A percentile compares a stretch with the other conserved stretches of the same genome.
These are phyloP conservation scores for Hysterium pulicare DNA, from an alignment of 2,329 filamentous ascomycete species.

Conservation along the genomic window DNA sequence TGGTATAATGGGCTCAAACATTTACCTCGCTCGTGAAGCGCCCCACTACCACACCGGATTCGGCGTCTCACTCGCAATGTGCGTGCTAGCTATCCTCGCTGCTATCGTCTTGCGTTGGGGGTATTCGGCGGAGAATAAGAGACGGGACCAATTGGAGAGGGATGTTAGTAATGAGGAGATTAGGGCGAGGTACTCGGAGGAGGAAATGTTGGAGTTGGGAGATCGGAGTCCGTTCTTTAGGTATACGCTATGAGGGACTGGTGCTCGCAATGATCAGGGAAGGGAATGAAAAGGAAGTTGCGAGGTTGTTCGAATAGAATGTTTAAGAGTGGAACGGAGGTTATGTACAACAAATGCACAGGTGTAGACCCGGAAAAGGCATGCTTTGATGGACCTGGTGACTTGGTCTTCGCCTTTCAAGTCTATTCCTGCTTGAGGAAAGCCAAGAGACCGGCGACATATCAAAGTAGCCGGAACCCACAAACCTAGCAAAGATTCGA, in stretches of 20 bases:
- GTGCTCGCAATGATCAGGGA: too few species aligned
- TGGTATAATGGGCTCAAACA: conserved; percentile 47
- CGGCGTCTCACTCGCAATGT: conserved; percentile 28
- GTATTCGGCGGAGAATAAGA: conserved; percentile 36
- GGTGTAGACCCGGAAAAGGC: too few species aligned
- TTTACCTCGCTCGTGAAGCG: not conserved
- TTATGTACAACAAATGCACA: too few species aligned
- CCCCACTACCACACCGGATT: not conserved
- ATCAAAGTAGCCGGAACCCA: too few species aligned
- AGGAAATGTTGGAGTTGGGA: conserved; percentile 40
- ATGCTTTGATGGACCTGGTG: too few species aligned
- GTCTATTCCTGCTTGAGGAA: too few species aligned
- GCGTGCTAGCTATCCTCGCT: conserved; percentile 46
- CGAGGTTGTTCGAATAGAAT: too few species aligned
- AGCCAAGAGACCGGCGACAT: too few species aligned
- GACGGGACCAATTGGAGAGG: conserved; percentile 21
- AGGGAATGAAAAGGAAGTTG: too few species aligned
- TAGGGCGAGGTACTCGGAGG: conserved; percentile 36
- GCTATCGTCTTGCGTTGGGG: conserved; percentile 42
- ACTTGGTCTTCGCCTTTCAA: too few species aligned
- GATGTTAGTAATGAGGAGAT: conserved; percentile 32
- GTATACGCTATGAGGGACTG: conserved; percentile 27
- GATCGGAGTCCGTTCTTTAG: conserved; percentile 43
- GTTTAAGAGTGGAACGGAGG: too few species aligned
- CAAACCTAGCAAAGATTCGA: too few species aligned